phyloP scores from a whole-genome alignment of 805 yeast genomes.

The Candida dendrica region DNA sequence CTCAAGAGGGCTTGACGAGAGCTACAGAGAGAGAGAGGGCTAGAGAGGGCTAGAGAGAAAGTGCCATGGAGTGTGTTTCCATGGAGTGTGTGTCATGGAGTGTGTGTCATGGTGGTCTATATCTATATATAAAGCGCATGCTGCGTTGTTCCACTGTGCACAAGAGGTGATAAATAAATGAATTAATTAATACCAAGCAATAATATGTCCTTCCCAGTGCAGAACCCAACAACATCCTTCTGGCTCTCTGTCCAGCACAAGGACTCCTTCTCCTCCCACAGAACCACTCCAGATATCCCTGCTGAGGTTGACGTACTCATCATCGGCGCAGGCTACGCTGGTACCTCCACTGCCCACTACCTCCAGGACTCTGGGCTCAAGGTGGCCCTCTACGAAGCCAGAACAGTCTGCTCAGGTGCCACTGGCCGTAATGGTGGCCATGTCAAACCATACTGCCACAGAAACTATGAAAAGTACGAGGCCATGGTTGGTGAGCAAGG shows the following conservation, averaged over 20 bases:
- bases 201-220: slow-evolving; percentile 8
- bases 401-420: slow-evolving; percentile 34
- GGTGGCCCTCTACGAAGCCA: slow-evolving; percentile 33
- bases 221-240: slow-evolving; percentile 6
- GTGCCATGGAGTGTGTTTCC: too few relatives aligned
- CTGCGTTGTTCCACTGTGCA: too few relatives aligned
- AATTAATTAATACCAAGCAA: too few relatives aligned
- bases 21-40: too few relatives aligned
- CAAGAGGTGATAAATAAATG: too few relatives aligned
- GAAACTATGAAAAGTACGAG: slow-evolving; percentile 7
- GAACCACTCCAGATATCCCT: slow-evolving; percentile 21
- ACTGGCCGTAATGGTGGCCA: slow-evolving; percentile 47
- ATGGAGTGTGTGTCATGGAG: too few relatives aligned
- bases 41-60: too few relatives aligned
- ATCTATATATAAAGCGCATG: too few relatives aligned
- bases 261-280: slow-evolving; percentile 2
- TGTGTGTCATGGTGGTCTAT: too few relatives aligned
- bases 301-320: slow-evolving; percentile 29
- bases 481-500: slow-evolving; percentile 10
- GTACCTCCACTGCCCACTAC: slow-evolving; percentile 32
- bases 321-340: slow-evolving; percentile 41
- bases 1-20: too few relatives aligned
- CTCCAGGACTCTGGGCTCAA: slow-evolving; percentile 17
- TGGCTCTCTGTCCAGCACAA: slow-evolving; percentile 3
- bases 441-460: slow-evolving; percentile 28